Base-by-base conservation (phyloP, 2,329 filamentous ascomycete genomes). In the Fusarium oxysporum region DNA sequence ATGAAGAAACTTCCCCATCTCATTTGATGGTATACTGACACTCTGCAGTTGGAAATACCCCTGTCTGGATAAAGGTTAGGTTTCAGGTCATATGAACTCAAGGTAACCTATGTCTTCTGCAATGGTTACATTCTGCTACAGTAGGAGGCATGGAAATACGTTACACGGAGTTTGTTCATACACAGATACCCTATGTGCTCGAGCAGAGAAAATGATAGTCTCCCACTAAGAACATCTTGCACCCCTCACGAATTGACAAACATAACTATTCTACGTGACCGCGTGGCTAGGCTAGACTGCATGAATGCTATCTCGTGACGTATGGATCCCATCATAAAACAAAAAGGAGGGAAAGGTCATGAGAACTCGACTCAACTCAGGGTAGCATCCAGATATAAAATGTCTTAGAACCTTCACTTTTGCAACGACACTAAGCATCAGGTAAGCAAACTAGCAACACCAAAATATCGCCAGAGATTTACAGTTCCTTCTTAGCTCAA, bases 231-330 rank as follows among this genome's bases (percentile, higher is more conserved):
- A 54, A 38, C 48, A 37, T 59, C 28, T 57, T 38, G 32, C 32
- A 53, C 45, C 44, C 40, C 28, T 37, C 47, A 38, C 38, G 30
- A 30, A 41, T 38, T 33, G 33, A 41, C 38, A 43, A 55, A 66
- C 53, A 44, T 43, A 67, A 32, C 32, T 11, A 37, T 60, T 57
- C 16, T 58, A 45, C 55, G 23, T 40, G 54, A 35, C 33, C 25
- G 38, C 47, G 28, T 41, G 65, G n/a, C 21, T 19, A 38, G 32
- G 44, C 17, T 38, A 45, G 21, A 70, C 23, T n/a, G 4, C 50
- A n/a, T 40, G n/a, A 12, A n/a, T 32, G 7, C 16, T 40, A 37
- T 54, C 70, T 71, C 43, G 70, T 72, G 70, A 72, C 40, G 38
- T 43, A 41, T 19, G 11, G 17, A 25, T 12, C 10, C 17, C 47